Percentiles rank a stretch among this genome's conserved stretches.
Evolutionary conservation across 148 eudicot species (phyloP).

Genomic region (Polygonum aviculare): DNA sequence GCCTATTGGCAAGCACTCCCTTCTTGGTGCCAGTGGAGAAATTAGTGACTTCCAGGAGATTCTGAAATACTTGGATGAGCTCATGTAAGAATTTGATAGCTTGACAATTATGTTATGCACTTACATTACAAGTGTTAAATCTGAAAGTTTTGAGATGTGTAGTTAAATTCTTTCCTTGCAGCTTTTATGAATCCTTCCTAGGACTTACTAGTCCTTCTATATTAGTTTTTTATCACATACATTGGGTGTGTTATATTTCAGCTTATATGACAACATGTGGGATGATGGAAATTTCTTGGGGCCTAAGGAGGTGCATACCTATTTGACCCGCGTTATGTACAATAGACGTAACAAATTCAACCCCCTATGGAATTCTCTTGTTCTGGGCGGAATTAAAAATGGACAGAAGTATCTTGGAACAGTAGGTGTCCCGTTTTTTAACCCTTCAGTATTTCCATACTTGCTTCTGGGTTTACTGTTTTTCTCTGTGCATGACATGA

Average conservation of each 20-base stretch:
- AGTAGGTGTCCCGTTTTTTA: slow-evolving; percentile 22
- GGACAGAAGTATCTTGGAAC: slow-evolving; percentile 93
- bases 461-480: neutral
- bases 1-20: slow-evolving; percentile 83
- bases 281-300: slow-evolving; percentile 96
- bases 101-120: neutral
- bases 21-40: slow-evolving; percentile 92
- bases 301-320: slow-evolving; percentile 89
- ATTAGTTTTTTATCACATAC: neutral
- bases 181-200: neutral
- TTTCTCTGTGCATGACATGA: neutral
- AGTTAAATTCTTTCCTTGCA: neutral
- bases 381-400: slow-evolving; percentile 92
- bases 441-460: neutral
- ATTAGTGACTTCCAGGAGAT: slow-evolving; percentile 97
- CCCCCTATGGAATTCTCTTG: slow-evolving; percentile 93
- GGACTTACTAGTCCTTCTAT: neutral
- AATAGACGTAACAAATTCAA: slow-evolving; percentile 93
- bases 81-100: slow-evolving; percentile 42
- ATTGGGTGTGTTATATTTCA: slow-evolving; percentile 15
- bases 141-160: neutral
- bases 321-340: slow-evolving; percentile 79
- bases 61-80: slow-evolving; percentile 69
- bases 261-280: slow-evolving; percentile 93
- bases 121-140: neutral